Percentiles rank a stretch among this genome's conserved stretches.
These are phyloP conservation scores for Phylloporus sp. DNA, from an alignment of 1,284 basidiomycete species.

Conservation along the genomic window DNA sequence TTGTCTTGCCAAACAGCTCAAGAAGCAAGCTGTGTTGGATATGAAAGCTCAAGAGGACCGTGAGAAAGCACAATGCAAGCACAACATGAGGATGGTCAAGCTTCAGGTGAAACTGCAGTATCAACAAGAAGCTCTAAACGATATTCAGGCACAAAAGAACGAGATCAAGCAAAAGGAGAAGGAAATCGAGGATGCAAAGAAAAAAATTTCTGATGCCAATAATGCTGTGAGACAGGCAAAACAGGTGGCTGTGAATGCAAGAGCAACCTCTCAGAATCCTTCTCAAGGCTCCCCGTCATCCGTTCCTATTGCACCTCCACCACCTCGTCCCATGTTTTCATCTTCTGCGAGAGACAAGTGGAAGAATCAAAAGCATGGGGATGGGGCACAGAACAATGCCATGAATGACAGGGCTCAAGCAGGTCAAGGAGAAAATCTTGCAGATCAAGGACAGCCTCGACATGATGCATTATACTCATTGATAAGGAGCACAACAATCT, in stretches of 20 bases:
- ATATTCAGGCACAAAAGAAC: slow-evolving; percentile 35
- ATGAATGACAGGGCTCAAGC: slow-evolving; percentile 62
- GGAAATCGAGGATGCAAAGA: slow-evolving; percentile 35
- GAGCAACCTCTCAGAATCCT: not conserved
- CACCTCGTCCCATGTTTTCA: slow-evolving; percentile 23
- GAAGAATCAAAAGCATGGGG: slow-evolving; percentile 50
- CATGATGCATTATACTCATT: slow-evolving; percentile 41
- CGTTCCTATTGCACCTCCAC: slow-evolving; percentile 5
- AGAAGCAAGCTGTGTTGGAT: slow-evolving; percentile 34
- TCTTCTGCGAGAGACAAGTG: slow-evolving; percentile 49
- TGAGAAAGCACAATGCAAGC: slow-evolving; percentile 37
- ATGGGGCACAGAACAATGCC: slow-evolving; percentile 48
- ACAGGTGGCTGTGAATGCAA: slow-evolving; percentile 11
- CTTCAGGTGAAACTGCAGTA: slow-evolving; percentile 39
- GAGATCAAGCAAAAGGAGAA: slow-evolving; percentile 38
- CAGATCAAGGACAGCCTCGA: slow-evolving; percentile 57
- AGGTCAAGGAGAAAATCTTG: slow-evolving; percentile 56
- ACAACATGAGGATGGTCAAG: slow-evolving; percentile 37
- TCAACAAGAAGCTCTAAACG: slow-evolving; percentile 30
- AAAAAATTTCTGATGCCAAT: slow-evolving; percentile 19
- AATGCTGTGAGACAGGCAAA: slow-evolving; percentile 22
- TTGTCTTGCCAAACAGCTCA: slow-evolving; percentile 35
- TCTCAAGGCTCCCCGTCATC: slow-evolving; percentile 1
- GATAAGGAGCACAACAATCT: slow-evolving; percentile 58
- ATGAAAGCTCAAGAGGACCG: slow-evolving; percentile 39